Evolutionary conservation across 768 basidiomycete genomes (phyloP), one percentile per base, ranked within the genome.

Genomic region (Lentinula guzmanii): DNA sequence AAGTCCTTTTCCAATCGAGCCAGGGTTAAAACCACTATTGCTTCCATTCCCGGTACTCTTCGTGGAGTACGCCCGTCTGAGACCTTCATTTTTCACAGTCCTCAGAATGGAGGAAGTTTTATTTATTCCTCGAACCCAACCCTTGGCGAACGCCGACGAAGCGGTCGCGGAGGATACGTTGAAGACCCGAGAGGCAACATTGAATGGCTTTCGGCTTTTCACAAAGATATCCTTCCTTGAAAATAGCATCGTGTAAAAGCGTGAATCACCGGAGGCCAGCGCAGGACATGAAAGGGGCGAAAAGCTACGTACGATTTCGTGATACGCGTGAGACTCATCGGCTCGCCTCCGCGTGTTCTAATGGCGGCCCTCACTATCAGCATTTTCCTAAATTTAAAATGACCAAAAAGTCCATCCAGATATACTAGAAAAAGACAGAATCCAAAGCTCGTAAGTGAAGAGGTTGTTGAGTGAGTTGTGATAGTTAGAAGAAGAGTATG

Each of bases 131-230:
- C 80, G 79, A 2, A 79, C 77, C 82, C 81, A 82, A 63, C 79
- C 82, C 64, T 76, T 72, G 31, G 78, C 76, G 60, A 84, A 78
- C 3, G 76, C 79, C 2, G 78, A 77, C 50, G 81, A 76, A 4
- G 81, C 81, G 9, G 78, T 70, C 58, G 80, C 70, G 63, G 74
- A 76, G 52, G 83, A 77, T 55, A 79, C 75, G 71, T 81, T 82
- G 62, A 83, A 67, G 67, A 85, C 80, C 71, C 77, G 68, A 56
- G 84, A 82, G 7, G 84, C 85, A n/a, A 78, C 82, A 64, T 81
- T 81, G 33, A 86, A 69, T 35, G 86, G 84, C 66, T 76, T 77
- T 66, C 76, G 80, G 62, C 83, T 80, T 67, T 81, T 82, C 31
- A 77, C 77, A 43, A 82, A 66, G 66, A 82, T 71, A n/a, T 67